phyloP scores from a whole-genome alignment of 441 rosid species.

The Jatropha multifida region DNA sequence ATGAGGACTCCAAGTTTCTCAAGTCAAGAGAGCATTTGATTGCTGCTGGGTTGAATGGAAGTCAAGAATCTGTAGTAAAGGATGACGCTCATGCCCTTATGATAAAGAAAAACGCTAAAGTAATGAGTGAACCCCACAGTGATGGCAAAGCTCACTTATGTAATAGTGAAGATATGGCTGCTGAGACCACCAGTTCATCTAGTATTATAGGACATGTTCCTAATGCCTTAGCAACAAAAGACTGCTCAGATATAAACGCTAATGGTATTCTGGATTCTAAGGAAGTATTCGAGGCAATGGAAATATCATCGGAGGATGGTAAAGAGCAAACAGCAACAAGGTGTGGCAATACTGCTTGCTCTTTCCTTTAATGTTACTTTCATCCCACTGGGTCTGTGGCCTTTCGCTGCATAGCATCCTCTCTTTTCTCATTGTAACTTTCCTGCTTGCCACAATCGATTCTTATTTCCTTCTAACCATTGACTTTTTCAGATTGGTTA shows the following conservation, averaged over 20 bases:
- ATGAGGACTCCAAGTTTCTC: slow-evolving; percentile 25
- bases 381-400: slow-evolving; percentile 16
- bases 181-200: slow-evolving; percentile 25
- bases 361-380: slow-evolving; percentile 19
- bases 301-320: slow-evolving; percentile 30
- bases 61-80: slow-evolving; percentile 25
- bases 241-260: slow-evolving; percentile 20
- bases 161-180: slow-evolving; percentile 25
- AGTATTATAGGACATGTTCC: slow-evolving; percentile 22
- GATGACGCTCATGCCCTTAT: slow-evolving; percentile 22
- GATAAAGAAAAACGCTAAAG: slow-evolving; percentile 22
- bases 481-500: slow-evolving; percentile 50
- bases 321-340: slow-evolving; percentile 41
- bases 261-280: slow-evolving; percentile 21
- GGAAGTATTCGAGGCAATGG: slow-evolving; percentile 34
- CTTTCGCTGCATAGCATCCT: slow-evolving; percentile 17
- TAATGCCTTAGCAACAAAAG: slow-evolving; percentile 16
- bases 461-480: slow-evolving; percentile 30
- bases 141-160: slow-evolving; percentile 19
- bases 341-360: slow-evolving; percentile 36
- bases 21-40: slow-evolving; percentile 26
- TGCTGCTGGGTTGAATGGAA: slow-evolving; percentile 27
- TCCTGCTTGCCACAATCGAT: slow-evolving; percentile 26
- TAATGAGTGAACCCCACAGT: slow-evolving; percentile 17
- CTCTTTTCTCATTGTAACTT: slow-evolving; percentile 17